Evolutionary conservation across 495 filamentous ascomycete species (phyloP).

Genomic region (Tetracladium marchalianum): DNA sequence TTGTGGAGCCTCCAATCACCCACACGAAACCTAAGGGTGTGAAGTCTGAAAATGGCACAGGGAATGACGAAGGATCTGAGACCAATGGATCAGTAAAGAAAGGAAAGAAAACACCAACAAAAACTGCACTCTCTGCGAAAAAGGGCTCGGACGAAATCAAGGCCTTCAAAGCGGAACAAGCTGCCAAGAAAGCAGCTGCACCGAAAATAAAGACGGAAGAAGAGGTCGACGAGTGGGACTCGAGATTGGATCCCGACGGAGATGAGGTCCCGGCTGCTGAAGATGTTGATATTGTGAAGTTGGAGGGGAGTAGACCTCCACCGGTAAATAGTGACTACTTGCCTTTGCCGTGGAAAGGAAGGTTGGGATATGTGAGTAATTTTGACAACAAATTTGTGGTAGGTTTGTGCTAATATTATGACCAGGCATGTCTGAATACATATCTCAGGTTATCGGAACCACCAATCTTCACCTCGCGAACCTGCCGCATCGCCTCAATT

Average conservation of each 20-base stretch:
- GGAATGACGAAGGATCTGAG: conserved; percentile 1
- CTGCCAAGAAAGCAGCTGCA: conserved; percentile 16
- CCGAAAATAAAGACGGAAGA: conserved; percentile 16
- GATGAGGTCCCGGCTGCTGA: conserved; percentile 28
- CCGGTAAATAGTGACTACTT: conserved; percentile 80
- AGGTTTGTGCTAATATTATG: conserved; percentile 10
- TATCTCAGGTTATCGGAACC: conserved; percentile 82
- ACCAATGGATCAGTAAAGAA: conserved; percentile 1
- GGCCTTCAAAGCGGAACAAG: conserved; percentile 18
- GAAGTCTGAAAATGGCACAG: neutral
- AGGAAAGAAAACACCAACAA: conserved; percentile 22
- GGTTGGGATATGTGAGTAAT: conserved; percentile 72
- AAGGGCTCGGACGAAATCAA: conserved; percentile 28
- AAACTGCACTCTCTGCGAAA: conserved; percentile 33
- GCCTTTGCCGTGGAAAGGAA: conserved; percentile 86
- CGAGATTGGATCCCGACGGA: conserved; percentile 26
- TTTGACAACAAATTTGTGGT: neutral
- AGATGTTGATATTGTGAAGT: conserved; percentile 17
- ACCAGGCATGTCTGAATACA: conserved; percentile 79
- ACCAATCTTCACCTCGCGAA: conserved; percentile 83
- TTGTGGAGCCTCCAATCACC: conserved; percentile 1
- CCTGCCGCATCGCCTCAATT: conserved; percentile 85
- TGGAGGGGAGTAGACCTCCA: conserved; percentile 33
- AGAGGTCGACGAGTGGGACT: conserved; percentile 7
- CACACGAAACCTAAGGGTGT: conserved; percentile 2